A percentile compares a stretch with the other conserved stretches of the same genome.
phyloP scores from a whole-genome alignment of 1,139 yeast species.

The Nakaseomyces kungkrabaensis region DNA sequence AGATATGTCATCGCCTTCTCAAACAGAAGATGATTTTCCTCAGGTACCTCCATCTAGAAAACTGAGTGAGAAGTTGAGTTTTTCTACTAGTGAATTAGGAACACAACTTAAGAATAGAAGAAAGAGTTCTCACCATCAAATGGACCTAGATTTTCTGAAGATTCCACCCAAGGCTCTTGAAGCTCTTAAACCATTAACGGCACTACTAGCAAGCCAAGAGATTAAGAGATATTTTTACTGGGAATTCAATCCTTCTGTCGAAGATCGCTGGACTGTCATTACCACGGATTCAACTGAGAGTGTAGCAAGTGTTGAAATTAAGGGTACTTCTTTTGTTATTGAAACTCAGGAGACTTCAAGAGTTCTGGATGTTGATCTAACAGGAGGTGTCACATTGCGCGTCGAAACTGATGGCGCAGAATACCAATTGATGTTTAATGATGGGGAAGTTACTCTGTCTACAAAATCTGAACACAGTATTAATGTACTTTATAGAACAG shows the following conservation, averaged over 20 bases:
- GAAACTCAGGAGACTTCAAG: slow-evolving; percentile 2
- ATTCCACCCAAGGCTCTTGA: slow-evolving; percentile 1
- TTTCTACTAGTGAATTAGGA: neutral
- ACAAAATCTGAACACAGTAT: slow-evolving; percentile 5
- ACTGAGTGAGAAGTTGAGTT: slow-evolving; percentile 1
- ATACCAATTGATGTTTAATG: slow-evolving; percentile 6
- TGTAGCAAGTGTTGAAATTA: slow-evolving; percentile 1
- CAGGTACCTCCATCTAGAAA: slow-evolving; percentile 1
- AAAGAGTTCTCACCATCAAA: slow-evolving; percentile 1
- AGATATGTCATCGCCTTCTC: neutral
- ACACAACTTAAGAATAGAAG: slow-evolving; percentile 1
- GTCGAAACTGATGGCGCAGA: slow-evolving; percentile 6
- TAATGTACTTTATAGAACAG: slow-evolving; percentile 10
- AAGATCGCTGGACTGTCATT: neutral
- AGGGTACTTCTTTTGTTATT: slow-evolving; percentile 1
- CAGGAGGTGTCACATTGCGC: slow-evolving; percentile 5
- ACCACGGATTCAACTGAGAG: slow-evolving; percentile 1
- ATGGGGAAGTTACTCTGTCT: slow-evolving; percentile 7
- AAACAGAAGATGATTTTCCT: neutral
- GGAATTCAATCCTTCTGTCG: slow-evolving; percentile 5
- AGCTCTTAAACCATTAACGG: slow-evolving; percentile 2
- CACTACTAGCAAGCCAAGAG: slow-evolving; percentile 1
- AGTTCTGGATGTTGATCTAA: slow-evolving; percentile 6
- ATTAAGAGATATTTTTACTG: slow-evolving; percentile 3
- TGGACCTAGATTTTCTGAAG: slow-evolving; percentile 1